Percentiles rank a stretch among this genome's conserved stretches.
Evolutionary conservation across 257 asterid genomes (phyloP).

Genomic region (Echium plantagineum): DNA sequence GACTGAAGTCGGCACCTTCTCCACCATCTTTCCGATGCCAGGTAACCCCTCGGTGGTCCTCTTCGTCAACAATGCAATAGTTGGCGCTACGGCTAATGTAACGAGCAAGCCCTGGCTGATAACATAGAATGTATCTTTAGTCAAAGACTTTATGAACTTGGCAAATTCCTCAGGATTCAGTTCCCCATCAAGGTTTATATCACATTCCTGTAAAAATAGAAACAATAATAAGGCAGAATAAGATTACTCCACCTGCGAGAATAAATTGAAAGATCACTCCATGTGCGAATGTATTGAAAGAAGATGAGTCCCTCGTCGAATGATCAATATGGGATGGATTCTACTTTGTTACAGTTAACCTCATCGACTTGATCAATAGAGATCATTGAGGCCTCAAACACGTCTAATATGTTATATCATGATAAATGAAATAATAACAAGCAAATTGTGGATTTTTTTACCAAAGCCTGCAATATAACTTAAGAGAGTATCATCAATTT

Average conservation of each 20-base stretch:
- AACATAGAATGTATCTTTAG: constrained; percentile 55
- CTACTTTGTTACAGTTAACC: too few species aligned
- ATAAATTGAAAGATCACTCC: too few species aligned
- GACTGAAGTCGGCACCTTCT: constrained; percentile 62
- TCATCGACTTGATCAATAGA: too few species aligned
- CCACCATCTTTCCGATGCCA: constrained; percentile 63
- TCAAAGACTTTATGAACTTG: constrained; percentile 43
- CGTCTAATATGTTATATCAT: too few species aligned
- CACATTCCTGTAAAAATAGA: constrained; percentile 43
- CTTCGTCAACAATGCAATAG: constrained; percentile 68
- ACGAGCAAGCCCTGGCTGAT: constrained; percentile 73
- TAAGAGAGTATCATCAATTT: too few species aligned
- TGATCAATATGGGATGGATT: too few species aligned
- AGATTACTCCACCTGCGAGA: too few species aligned
- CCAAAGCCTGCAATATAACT: not conserved
- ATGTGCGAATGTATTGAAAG: too few species aligned
- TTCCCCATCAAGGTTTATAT: constrained; percentile 70
- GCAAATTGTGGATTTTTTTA: not conserved
- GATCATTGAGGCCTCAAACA: too few species aligned
- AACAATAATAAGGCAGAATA: not conserved
- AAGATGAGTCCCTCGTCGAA: too few species aligned
- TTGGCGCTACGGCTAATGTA: constrained; percentile 74
- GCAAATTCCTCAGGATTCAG: constrained; percentile 65
- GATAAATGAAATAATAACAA: too few species aligned
- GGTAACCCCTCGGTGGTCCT: constrained; percentile 83